phyloP scores from a whole-genome alignment of 345 rosid genomes.

The Bruguiera parviflora region DNA sequence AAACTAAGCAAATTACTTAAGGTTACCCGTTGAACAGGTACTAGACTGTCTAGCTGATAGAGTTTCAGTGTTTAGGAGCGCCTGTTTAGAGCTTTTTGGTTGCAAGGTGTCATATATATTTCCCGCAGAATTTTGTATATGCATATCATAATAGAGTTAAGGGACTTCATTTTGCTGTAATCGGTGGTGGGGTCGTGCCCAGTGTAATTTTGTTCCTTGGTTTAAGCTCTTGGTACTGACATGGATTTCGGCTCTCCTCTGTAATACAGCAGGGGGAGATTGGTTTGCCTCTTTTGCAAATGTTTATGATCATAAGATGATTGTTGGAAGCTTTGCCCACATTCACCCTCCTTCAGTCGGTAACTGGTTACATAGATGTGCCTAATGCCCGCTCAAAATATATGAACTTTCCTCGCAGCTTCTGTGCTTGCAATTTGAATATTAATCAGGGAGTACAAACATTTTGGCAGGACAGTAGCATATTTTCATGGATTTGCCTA shows the following conservation, averaged over 20 bases:
- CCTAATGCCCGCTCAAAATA: no score
- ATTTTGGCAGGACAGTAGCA: no score
- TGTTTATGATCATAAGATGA: neutral
- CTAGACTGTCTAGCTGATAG: constrained; percentile 93
- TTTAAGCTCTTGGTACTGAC: neutral
- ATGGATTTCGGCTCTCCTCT: neutral
- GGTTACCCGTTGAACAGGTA: constrained; percentile 52
- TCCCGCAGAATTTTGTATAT: neutral
- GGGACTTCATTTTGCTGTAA: neutral
- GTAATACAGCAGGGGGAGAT: neutral
- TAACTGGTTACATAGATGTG: no score
- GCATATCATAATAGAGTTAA: neutral
- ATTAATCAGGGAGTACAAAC: constrained; percentile 75
- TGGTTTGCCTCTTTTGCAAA: neutral
- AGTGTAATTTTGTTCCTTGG: neutral
- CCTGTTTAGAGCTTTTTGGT: constrained; percentile 94
- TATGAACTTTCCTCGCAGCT: no score
- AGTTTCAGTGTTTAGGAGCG: constrained; percentile 91
- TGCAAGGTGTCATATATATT: constrained; percentile 62
- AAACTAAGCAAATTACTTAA: constrained; percentile 15
- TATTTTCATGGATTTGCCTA: no score
- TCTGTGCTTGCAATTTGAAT: constrained; percentile 47
- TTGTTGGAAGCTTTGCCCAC: neutral
- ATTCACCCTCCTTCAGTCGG: no score
- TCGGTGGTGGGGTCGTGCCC: neutral